Base-by-base conservation (phyloP, 257 asterid species). In the Gardenia jasminoides region DNA sequence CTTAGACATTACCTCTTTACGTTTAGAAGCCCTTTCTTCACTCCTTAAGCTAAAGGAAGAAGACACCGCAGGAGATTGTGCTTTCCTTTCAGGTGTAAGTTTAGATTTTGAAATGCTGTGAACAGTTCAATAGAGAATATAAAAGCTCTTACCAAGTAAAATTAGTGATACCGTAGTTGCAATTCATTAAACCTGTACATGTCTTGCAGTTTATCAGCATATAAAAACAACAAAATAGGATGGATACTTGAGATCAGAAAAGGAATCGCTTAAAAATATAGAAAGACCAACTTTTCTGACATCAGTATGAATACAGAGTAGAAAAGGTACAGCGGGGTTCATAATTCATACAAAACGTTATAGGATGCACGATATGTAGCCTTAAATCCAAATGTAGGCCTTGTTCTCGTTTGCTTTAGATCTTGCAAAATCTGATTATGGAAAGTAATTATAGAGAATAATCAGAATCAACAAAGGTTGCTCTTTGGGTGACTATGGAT, bases 11-110 rank as follows among this genome's bases (percentile, higher is more conserved):
- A 82, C 98, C 96, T 94, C 98, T 88, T 85, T 91, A 47, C 94
- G 90, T 78, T 90, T 94, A 80, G 86, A 90, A 48, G 90, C 97
- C 86, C 99, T 86, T 85, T 93, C 96, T 80, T 93, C 97, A 79
- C 97, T 91, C 88, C 84, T 91, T 80, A 94, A 89, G 83, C 79
- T 86, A 88, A 90, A 93, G 70, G 97, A 81, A 69, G 88, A 81
- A 65, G 89, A 72, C 50, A 83, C 84, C 58, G 83, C 86, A 15
- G 89, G 77, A 74, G 83, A 67, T 77, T 84, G 82, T 78, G 83
- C 85, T 76, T 85, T 84, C 64, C 72, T 81, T 77, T 83, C 87
- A 70, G 73, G 72, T 54, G 78, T 31, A 79, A 44, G 82, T 75
- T 89, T 76, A 72, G 88, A 65, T 80, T 80, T 83, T 73, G 85